Conservation (phyloP, 2,329 filamentous ascomycete species). For the Didymosphaeria variabile region DNA sequence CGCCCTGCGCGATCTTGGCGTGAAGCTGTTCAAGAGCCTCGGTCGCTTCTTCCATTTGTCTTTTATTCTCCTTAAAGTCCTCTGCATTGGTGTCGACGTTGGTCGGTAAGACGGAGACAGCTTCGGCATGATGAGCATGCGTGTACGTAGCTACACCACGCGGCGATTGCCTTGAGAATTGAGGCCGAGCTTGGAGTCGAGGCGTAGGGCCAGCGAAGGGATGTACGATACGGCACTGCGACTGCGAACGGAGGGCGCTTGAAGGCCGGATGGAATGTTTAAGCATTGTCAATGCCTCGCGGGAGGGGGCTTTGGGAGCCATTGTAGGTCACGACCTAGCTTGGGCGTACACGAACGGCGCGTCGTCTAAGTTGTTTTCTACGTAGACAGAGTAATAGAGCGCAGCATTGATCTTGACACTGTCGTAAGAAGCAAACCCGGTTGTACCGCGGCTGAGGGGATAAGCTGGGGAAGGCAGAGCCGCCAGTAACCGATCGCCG, state of each 20-base stretch:
- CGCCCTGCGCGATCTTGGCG: constrained; percentile 75
- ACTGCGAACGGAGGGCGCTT: constrained; percentile 30
- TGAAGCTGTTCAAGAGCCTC: constrained; percentile 75
- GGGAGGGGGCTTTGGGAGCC: constrained; percentile 46
- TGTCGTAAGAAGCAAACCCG: constrained; percentile 4
- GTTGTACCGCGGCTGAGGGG: constrained; percentile 26
- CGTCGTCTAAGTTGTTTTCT: not conserved
- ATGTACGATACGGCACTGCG: constrained; percentile 32
- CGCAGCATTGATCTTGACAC: not conserved
- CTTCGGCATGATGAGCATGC: constrained; percentile 79
- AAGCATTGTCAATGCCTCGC: constrained; percentile 45
- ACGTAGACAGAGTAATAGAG: not conserved
- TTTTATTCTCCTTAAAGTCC: constrained; percentile 82
- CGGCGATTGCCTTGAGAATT: constrained; percentile 20
- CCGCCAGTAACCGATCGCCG: constrained; percentile 38
- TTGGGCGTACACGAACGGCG: not conserved
- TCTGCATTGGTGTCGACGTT: constrained; percentile 78
- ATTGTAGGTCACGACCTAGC: constrained; percentile 26
- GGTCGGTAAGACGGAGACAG: constrained; percentile 81
- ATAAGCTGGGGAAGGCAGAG: constrained; percentile 30
- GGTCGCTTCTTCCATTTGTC: constrained; percentile 78
- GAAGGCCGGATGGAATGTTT: constrained; percentile 43
- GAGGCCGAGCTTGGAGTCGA: constrained; percentile 27
- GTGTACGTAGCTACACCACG: constrained; percentile 76
- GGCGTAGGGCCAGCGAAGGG: constrained; percentile 25